Base-by-base conservation (phyloP, 345 rosid species). In the Lepidium aucheri region DNA sequence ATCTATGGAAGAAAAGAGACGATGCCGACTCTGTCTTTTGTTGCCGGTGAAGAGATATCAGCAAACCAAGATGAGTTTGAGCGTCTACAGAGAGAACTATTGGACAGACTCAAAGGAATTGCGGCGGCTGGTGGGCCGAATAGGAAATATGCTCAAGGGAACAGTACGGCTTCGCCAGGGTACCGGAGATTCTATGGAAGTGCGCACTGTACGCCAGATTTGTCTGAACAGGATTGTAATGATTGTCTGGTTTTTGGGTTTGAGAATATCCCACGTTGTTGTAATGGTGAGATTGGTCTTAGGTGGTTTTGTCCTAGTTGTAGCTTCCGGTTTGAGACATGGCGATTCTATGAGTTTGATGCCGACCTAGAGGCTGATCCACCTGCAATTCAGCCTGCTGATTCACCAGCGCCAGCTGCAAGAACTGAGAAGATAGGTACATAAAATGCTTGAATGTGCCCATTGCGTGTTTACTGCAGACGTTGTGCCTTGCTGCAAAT, bases 161-260 rank as follows among this genome's bases (percentile, higher is more conserved):
- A 53, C 7, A 7, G 73, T 45, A 38, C 44, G 0, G 57, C 36
- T 3, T 63, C 45, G 1, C 8, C 53, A 0, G 72, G n/a, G 1
- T 75, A 12, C 15, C 1, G 12, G 4, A 70, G 8, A 1, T 57
- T 82, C 39, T 82, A 39, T 0, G 91, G 66, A n/a, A 75, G 64
- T 18, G 65, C 36, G 4, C 89, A 84, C 4, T 82, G 92, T 45
- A 74, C 74, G 7, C 83, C 85, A 1, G 81, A 84, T 53, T 56
- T 82, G 47, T 71, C 83, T 0, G 61, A 60, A 14, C 8, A 15
- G 8, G 63, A 76, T 9, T 82, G 84, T 50, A 39, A 50, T 4
- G 32, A 61, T 20, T 84, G 86, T 54, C 51, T 83, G 16, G 16
- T 5, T 9, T 7, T 11, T 4, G 45, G 70, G 5, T 41, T 52